Conservation (phyloP, 345 rosid species). For the Toxicodendron radicans region DNA sequence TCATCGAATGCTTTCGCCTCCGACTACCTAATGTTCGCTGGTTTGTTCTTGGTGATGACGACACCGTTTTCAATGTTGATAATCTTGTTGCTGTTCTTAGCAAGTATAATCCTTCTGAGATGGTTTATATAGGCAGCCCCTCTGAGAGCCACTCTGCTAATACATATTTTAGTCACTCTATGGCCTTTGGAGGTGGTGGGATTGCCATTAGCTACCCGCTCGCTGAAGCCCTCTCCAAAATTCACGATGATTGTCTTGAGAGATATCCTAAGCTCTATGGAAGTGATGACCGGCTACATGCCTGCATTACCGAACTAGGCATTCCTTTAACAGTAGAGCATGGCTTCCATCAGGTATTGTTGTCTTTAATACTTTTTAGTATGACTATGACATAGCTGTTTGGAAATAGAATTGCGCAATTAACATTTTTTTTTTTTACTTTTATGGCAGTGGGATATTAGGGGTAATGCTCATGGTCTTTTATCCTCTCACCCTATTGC, state of each 20-base stretch:
- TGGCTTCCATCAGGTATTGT: constrained; percentile 86
- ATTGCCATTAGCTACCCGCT: constrained; percentile 85
- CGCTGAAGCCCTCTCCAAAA: constrained; percentile 63
- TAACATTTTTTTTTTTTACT: background rate
- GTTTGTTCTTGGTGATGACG: constrained; percentile 92
- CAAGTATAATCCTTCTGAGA: constrained; percentile 74
- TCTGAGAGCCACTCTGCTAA: constrained; percentile 95
- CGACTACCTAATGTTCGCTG: constrained; percentile 63
- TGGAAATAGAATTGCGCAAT: background rate
- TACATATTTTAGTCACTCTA: constrained; percentile 74
- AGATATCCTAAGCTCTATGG: constrained; percentile 84
- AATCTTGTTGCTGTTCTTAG: constrained; percentile 66
- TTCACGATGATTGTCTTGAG: constrained; percentile 73
- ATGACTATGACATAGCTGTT: background rate
- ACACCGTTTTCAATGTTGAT: constrained; percentile 73
- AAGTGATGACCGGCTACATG: constrained; percentile 90
- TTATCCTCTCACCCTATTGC: constrained; percentile 79
- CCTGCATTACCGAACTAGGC: constrained; percentile 91
- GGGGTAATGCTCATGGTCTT: constrained; percentile 77
- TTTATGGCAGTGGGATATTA: constrained; percentile 82
- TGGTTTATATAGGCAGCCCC: constrained; percentile 79
- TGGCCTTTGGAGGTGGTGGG: constrained; percentile 99
- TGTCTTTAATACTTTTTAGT: background rate
- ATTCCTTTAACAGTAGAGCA: constrained; percentile 79
- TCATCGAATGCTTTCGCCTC: constrained; percentile 68